Conservation (phyloP, 352 stramenopile species). For the Phytophthora cactorum region DNA sequence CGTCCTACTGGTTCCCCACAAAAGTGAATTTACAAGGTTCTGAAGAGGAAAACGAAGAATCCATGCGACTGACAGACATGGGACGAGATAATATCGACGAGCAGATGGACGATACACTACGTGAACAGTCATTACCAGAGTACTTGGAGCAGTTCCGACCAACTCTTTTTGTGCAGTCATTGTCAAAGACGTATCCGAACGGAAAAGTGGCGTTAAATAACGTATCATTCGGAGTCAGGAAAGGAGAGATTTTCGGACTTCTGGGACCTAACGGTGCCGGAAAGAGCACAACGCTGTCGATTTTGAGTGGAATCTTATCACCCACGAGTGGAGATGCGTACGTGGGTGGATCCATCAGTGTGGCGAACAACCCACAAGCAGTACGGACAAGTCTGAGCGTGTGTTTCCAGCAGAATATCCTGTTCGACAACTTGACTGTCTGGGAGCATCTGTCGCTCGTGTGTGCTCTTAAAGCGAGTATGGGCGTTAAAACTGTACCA, state of each 20-base stretch:
- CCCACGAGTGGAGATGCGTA: conserved; percentile 78
- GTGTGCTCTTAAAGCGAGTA: conserved; percentile 64
- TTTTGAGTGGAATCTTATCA: conserved; percentile 93
- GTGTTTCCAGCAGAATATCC: conserved; percentile 87
- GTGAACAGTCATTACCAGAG: conserved; percentile 61
- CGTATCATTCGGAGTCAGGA: conserved; percentile 89
- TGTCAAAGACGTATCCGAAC: conserved; percentile 78
- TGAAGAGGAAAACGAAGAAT: conserved; percentile 31
- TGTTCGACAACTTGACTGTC: conserved; percentile 79
- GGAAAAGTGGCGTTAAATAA: conserved; percentile 81
- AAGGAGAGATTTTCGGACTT: conserved; percentile 94
- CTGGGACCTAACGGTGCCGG: conserved; percentile 94
- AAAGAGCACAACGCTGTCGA: conserved; percentile 97
- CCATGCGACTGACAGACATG: conserved; percentile 34
- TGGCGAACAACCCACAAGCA: conserved; percentile 48
- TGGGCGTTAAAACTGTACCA: conserved; percentile 58
- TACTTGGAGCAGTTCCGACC: conserved; percentile 66
- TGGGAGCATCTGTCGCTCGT: conserved; percentile 79
- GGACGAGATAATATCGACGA: conserved; percentile 30
- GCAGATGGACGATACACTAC: conserved; percentile 62
- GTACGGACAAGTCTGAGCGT: conserved; percentile 80
- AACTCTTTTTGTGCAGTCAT: conserved; percentile 56
- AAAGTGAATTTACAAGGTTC: conserved; percentile 6
- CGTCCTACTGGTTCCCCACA: conserved; percentile 81
- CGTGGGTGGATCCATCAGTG: conserved; percentile 57